phyloP scores from a whole-genome alignment of 352 stramenopile genomes.

The Stephanocyclus meneghinianus region DNA sequence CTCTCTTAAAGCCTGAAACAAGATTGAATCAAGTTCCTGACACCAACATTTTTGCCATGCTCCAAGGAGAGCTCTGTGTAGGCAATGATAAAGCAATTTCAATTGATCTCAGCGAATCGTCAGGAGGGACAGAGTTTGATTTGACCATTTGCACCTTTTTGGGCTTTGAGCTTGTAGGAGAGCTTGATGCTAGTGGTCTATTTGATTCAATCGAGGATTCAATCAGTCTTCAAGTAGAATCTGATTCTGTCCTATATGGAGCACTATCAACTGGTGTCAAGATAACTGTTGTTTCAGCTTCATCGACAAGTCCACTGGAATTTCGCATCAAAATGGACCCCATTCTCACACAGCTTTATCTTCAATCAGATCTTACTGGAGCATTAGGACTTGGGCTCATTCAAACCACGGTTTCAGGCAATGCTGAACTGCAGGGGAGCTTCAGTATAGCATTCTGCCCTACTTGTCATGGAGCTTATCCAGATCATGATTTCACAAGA shows the following conservation, averaged over 20 bases:
- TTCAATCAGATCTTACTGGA: conserved; percentile 14
- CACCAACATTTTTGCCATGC: conserved; percentile 18
- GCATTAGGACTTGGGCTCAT: conserved; percentile 37
- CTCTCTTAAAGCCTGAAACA: conserved; percentile 8
- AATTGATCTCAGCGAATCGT: conserved; percentile 21
- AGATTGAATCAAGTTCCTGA: conserved; percentile 23
- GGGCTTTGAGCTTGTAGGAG: conserved; percentile 26
- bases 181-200: conserved; percentile 18
- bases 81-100: conserved; percentile 45
- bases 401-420: conserved; percentile 6
- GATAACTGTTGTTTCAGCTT: not conserved
- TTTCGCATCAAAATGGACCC: conserved; percentile 37
- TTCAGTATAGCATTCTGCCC: conserved; percentile 27
- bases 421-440: conserved; percentile 9
- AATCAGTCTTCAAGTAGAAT: conserved; percentile 21
- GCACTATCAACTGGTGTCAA: conserved; percentile 30
- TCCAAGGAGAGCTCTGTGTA: conserved; percentile 18
- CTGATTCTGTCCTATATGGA: conserved; percentile 18
- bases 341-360: conserved; percentile 25
- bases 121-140: conserved; percentile 10
- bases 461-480: conserved; percentile 1
- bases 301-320: not conserved
- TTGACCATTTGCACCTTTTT: conserved; percentile 42
- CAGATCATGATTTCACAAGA: not conserved
- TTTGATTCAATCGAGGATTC: conserved; percentile 25